Percentiles rank a stretch among this genome's conserved stretches.
Evolutionary conservation across 257 asterid genomes (phyloP).

Genomic region (Ophiorrhiza pumila): DNA sequence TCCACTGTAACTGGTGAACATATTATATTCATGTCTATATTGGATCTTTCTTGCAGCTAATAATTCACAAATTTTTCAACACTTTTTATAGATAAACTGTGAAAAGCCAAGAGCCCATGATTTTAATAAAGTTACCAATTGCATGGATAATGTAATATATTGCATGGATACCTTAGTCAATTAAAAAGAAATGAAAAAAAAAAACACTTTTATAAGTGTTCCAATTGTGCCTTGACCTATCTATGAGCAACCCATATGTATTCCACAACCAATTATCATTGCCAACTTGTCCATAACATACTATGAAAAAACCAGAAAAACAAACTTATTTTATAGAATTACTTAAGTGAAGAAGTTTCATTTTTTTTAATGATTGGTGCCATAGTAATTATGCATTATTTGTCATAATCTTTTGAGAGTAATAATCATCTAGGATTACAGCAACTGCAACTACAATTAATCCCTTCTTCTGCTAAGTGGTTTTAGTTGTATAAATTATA

Average conservation of each 20-base stretch:
- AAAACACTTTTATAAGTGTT: constrained; percentile 3
- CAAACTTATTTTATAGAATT: too few species aligned
- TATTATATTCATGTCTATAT: constrained; percentile 16
- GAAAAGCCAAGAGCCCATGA: not conserved
- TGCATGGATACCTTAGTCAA: constrained; percentile 2
- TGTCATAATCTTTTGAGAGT: not conserved
- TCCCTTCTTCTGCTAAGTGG: too few species aligned
- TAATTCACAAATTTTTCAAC: not conserved
- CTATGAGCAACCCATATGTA: not conserved
- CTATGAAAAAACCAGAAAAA: too few species aligned
- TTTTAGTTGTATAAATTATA: too few species aligned
- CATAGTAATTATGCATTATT: too few species aligned
- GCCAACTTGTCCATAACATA: not conserved
- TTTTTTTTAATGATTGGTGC: too few species aligned
- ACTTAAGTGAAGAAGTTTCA: too few species aligned
- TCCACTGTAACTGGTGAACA: constrained; percentile 24
- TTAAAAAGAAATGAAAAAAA: not conserved
- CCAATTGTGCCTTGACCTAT: constrained; percentile 18
- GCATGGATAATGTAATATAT: constrained; percentile 22
- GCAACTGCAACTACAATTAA: too few species aligned
- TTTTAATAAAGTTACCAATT: not conserved
- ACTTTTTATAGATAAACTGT: not conserved
- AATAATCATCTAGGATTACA: too few species aligned
- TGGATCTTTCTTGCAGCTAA: not conserved
- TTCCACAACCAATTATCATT: constrained; percentile 12